Percentiles rank a stretch among this genome's conserved stretches.
Conservation (phyloP, 1,284 basidiomycete species). For the Fomitopsis pinicola region DNA sequence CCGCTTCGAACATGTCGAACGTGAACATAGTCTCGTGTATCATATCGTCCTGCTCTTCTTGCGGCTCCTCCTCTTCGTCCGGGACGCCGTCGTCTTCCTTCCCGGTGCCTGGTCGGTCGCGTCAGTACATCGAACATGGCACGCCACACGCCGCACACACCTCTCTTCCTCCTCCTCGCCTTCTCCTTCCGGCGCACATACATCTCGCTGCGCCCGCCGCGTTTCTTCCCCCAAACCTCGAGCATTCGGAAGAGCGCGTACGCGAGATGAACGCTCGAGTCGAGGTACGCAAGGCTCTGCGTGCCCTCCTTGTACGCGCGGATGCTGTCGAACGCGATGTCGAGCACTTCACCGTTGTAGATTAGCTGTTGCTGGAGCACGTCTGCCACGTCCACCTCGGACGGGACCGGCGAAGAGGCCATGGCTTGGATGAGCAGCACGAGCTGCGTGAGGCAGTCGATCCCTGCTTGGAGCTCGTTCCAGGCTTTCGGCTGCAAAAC, state of each 20-base stretch:
- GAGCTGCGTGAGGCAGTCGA: conserved; percentile 88
- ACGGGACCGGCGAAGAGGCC: conserved; percentile 40
- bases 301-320: conserved; percentile 72
- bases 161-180: conserved; percentile 46
- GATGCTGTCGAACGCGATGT: conserved; percentile 77
- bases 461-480: conserved; percentile 92
- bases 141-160: conserved; percentile 6
- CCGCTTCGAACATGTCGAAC: conserved; percentile 85
- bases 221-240: conserved; percentile 80
- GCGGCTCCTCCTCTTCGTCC: conserved; percentile 64
- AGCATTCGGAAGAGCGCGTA: conserved; percentile 83
- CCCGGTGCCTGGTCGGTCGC: conserved; percentile 12
- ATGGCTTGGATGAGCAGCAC: conserved; percentile 79
- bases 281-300: conserved; percentile 72
- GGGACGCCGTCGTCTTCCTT: conserved; percentile 55
- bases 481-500: conserved; percentile 73
- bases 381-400: conserved; percentile 71
- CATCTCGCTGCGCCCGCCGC: conserved; percentile 47
- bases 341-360: conserved; percentile 90
- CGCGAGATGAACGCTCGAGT: conserved; percentile 78
- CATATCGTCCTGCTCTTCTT: conserved; percentile 53
- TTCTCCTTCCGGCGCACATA: conserved; percentile 74
- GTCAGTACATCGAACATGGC: background rate
- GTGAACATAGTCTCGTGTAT: conserved; percentile 85
- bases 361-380: conserved; percentile 85